A percentile compares a stretch with the other conserved stretches of the same genome.
Conservation (phyloP, 805 yeast species). For the Maudiozyma saulgeensis region DNA sequence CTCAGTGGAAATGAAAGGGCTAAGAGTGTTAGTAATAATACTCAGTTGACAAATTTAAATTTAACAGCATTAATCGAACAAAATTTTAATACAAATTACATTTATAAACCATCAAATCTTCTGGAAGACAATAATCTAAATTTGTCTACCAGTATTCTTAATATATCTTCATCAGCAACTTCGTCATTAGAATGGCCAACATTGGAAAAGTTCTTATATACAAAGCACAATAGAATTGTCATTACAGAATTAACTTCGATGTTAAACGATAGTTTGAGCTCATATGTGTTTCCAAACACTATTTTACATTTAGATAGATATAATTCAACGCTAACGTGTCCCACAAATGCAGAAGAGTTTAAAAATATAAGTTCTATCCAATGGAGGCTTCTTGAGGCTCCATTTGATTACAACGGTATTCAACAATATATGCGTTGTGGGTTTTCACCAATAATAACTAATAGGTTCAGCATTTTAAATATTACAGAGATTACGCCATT, state of each 20-base stretch:
- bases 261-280: constrained; percentile 24
- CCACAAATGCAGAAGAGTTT: constrained; percentile 9
- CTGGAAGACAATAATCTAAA: constrained; percentile 11
- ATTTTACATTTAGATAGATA: constrained; percentile 15
- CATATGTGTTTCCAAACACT: constrained; percentile 21
- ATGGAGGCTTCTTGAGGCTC: constrained; percentile 37
- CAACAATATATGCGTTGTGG: constrained; percentile 45
- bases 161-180: constrained; percentile 2
- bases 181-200: constrained; percentile 27
- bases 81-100: constrained; percentile 9
- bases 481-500: constrained; percentile 26
- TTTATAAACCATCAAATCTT: constrained; percentile 27
- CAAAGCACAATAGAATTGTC: constrained; percentile 28
- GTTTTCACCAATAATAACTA: constrained; percentile 52
- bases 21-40: neutral
- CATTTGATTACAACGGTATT: constrained; percentile 34
- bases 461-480: constrained; percentile 14
- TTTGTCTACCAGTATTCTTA: neutral
- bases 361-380: constrained; percentile 12
- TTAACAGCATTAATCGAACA: constrained; percentile 15
- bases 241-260: constrained; percentile 28
- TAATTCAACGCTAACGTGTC: constrained; percentile 16
- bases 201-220: constrained; percentile 29
- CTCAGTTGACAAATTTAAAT: constrained; percentile 3
- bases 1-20: neutral